Percentiles rank a stretch among this genome's conserved stretches.
These are phyloP conservation scores for Penicillium sp. DNA, from an alignment of 2,329 filamentous ascomycete genomes.

Conservation along the genomic window DNA sequence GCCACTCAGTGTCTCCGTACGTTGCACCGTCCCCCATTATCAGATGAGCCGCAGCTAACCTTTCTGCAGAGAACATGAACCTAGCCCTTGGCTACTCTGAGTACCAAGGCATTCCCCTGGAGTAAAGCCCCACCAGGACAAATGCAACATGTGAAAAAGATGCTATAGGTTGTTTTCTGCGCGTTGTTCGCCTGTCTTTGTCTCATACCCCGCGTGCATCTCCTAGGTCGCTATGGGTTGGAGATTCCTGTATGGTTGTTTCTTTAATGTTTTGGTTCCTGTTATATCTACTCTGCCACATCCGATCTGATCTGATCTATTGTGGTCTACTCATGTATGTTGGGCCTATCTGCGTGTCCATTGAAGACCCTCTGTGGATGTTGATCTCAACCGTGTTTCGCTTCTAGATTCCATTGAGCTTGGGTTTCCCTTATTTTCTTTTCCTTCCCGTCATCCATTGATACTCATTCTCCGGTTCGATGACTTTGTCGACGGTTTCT, in stretches of 20 bases:
- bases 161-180: slow-evolving; percentile 3
- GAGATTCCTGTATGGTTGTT: not conserved
- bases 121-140: slow-evolving; percentile 34
- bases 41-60: not conserved
- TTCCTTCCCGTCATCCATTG: not conserved
- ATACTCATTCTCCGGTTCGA: not conserved
- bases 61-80: slow-evolving; percentile 77
- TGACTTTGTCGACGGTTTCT: not conserved
- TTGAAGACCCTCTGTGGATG: not conserved
- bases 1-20: slow-evolving; percentile 87
- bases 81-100: slow-evolving; percentile 82
- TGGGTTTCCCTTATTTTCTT: not conserved
- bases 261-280: slow-evolving; percentile 2
- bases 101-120: slow-evolving; percentile 77
- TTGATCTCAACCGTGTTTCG: slow-evolving; percentile 1
- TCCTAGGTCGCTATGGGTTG: slow-evolving; percentile 26
- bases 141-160: slow-evolving; percentile 2
- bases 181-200: slow-evolving; percentile 12
- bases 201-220: slow-evolving; percentile 33
- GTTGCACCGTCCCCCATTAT: slow-evolving; percentile 38
- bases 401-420: not conserved
- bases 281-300: slow-evolving; percentile 14
- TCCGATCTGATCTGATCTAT: not conserved
- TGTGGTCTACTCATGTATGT: no score
- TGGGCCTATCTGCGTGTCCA: not conserved